Evolutionary conservation across 306 rosid genomes (phyloP).

Genomic region (Cicer judaicum): DNA sequence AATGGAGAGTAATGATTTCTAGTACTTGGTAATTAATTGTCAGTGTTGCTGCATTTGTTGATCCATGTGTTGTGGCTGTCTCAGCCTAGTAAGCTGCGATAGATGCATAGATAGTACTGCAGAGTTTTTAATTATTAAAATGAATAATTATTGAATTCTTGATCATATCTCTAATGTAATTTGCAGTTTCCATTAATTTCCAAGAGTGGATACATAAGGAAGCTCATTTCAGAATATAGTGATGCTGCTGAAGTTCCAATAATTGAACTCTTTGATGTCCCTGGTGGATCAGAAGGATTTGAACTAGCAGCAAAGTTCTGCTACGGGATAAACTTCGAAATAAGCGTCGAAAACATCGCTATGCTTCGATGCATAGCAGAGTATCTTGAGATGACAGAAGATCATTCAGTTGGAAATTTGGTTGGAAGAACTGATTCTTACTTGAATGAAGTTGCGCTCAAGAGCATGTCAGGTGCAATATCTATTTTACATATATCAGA

Average conservation of each 20-base stretch:
- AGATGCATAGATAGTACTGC: not conserved
- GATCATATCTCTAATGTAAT: conserved; percentile 22
- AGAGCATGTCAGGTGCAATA: conserved; percentile 71
- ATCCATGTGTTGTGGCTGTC: not conserved
- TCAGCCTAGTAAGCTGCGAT: too few relatives aligned
- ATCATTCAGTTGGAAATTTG: conserved; percentile 68
- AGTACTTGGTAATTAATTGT: not conserved
- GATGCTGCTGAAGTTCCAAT: conserved; percentile 60
- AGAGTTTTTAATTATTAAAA: not conserved
- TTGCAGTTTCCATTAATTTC: conserved; percentile 86
- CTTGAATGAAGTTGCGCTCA: conserved; percentile 76
- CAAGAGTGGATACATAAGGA: conserved; percentile 74
- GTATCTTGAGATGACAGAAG: conserved; percentile 94
- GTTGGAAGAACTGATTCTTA: conserved; percentile 77
- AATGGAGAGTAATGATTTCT: not conserved
- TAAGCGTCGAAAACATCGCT: conserved; percentile 70
- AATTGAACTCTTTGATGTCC: conserved; percentile 68
- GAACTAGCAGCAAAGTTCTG: conserved; percentile 90
- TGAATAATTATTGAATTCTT: conserved; percentile 13
- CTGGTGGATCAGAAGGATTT: conserved; percentile 90
- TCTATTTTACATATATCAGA: conserved; percentile 66
- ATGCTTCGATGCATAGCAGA: conserved; percentile 79
- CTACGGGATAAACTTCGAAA: conserved; percentile 86
- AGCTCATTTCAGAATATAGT: conserved; percentile 69
- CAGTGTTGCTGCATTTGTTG: not conserved